phyloP scores from a whole-genome alignment of 306 rosid species.

The Aeschynomene evenia region DNA sequence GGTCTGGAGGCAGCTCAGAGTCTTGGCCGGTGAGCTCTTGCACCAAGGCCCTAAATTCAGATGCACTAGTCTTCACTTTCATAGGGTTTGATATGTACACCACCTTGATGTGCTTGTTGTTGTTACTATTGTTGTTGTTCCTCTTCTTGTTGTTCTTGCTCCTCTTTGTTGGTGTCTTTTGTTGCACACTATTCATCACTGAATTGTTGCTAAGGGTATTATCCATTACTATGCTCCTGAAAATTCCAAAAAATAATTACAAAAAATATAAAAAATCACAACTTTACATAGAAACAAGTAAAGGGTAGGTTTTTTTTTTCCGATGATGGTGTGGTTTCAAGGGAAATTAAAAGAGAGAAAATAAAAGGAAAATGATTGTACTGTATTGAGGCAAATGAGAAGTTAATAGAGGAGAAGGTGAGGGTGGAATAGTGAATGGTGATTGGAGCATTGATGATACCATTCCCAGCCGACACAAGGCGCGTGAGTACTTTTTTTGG shows the following conservation, averaged over 20 bases:
- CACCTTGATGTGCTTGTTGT: conserved; percentile 46
- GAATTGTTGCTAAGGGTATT: conserved; percentile 10
- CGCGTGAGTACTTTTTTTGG: conserved; percentile 16
- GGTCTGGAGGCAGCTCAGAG: conserved; percentile 64
- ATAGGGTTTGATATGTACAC: conserved; percentile 81
- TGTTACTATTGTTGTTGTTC: neutral
- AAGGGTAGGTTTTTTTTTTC: neutral
- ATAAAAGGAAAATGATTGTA: neutral
- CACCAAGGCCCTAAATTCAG: conserved; percentile 59
- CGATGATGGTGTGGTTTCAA: neutral
- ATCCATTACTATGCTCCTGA: conserved; percentile 38
- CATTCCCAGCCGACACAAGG: conserved; percentile 28
- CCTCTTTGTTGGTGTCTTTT: conserved; percentile 33
- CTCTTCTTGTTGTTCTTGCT: conserved; percentile 32
- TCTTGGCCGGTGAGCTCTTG: conserved; percentile 79
- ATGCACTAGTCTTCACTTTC: conserved; percentile 61
- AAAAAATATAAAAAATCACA: neutral
- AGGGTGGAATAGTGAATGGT: too few species aligned
- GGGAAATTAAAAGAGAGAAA: neutral
- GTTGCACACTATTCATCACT: conserved; percentile 31
- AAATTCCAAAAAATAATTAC: neutral
- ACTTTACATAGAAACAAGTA: neutral
- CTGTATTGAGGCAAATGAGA: conserved; percentile 20
- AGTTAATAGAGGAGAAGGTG: neutral
- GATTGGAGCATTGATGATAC: neutral